Evolutionary conservation across 2,329 filamentous ascomycete species (phyloP).

Genomic region (Ophiocordyceps robertsii): DNA sequence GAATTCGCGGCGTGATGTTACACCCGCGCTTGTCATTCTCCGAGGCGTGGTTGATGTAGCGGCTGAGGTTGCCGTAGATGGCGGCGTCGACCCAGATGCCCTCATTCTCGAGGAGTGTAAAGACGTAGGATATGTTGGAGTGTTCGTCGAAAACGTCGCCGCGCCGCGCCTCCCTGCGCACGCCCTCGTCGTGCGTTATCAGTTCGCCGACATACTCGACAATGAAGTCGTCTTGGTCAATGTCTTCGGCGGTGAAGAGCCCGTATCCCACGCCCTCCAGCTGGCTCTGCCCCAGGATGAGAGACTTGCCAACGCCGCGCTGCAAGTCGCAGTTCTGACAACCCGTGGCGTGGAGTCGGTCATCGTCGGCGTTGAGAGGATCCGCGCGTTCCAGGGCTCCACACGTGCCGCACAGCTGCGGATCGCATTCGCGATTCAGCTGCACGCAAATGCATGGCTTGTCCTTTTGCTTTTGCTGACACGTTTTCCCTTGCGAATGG

Average conservation of each 20-base stretch:
- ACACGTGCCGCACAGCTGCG: constrained; percentile 58
- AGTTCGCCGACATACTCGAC: constrained; percentile 74
- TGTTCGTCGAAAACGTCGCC: constrained; percentile 47
- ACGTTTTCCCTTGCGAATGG: constrained; percentile 43
- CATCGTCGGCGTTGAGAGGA: constrained; percentile 49
- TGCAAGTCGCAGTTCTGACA: constrained; percentile 67
- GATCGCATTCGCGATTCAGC: constrained; percentile 69
- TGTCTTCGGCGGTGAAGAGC: constrained; percentile 56
- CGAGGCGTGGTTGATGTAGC: constrained; percentile 71
- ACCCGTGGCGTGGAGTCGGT: constrained; percentile 38
- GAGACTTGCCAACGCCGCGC: constrained; percentile 48
- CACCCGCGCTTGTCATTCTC: constrained; percentile 37
- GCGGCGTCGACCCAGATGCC: constrained; percentile 62
- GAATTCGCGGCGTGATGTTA: constrained; percentile 49
- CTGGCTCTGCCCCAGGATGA: constrained; percentile 57
- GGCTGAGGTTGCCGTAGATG: constrained; percentile 64
- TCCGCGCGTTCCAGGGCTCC: constrained; percentile 57
- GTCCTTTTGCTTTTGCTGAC: constrained; percentile 40
- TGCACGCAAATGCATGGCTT: constrained; percentile 55
- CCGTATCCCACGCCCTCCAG: constrained; percentile 60
- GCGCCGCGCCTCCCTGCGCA: constrained; percentile 49
- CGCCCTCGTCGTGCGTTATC: constrained; percentile 55
- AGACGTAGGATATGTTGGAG: constrained; percentile 51
- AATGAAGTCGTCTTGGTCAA: constrained; percentile 57
- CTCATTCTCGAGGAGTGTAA: constrained; percentile 44